phyloP scores from a whole-genome alignment of 2,329 filamentous ascomycete genomes.

The Colletotrichum lindemuthianum region DNA sequence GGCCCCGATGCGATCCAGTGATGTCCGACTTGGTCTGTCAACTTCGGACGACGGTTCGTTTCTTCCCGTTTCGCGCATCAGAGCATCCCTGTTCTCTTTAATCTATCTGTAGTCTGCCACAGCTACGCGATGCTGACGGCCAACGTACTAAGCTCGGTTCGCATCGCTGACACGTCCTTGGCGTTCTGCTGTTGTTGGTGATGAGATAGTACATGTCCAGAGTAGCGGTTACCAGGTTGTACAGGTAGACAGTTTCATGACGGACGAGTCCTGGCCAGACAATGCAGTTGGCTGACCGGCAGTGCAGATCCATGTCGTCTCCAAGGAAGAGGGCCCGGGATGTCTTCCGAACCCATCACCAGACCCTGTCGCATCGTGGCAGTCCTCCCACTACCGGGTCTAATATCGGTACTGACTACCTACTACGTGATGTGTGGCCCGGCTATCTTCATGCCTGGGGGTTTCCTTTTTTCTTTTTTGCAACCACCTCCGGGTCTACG shows the following conservation, averaged over 20 bases:
- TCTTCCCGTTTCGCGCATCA: constrained; percentile 23
- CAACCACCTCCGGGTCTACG: neutral
- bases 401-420: constrained; percentile 18
- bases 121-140: neutral
- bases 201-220: too few relatives aligned
- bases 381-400: constrained; percentile 1
- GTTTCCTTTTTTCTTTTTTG: too few relatives aligned
- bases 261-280: too few relatives aligned
- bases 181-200: too few relatives aligned
- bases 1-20: constrained; percentile 21
- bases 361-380: constrained; percentile 1
- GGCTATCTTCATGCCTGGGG: too few relatives aligned
- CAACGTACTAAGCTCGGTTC: neutral
- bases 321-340: neutral
- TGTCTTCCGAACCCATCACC: neutral
- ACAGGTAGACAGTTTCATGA: too few relatives aligned
- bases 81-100: constrained; percentile 9
- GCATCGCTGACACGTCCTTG: neutral
- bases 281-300: constrained; percentile 1
- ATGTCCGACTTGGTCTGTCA: constrained; percentile 4
- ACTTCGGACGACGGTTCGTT: constrained; percentile 34
- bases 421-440: neutral
- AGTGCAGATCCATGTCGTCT: constrained; percentile 1
- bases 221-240: too few relatives aligned
- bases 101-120: constrained; percentile 16